Conservation (phyloP, 2,329 filamentous ascomycete species). For the Ophiocordyceps sinensis region DNA sequence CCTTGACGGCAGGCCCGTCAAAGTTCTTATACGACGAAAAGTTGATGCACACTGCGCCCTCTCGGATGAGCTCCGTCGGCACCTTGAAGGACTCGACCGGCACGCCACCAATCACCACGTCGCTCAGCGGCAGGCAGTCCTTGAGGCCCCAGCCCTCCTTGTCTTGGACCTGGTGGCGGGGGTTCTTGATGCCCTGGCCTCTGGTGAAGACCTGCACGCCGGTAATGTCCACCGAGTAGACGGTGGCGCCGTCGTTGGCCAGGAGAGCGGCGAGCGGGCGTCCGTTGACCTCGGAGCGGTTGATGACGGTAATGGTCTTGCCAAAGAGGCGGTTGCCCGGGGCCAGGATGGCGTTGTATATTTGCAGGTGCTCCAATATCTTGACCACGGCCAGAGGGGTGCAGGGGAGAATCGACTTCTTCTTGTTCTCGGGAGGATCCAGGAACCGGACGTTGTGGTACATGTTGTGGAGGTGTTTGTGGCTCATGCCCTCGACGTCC, state of each 20-base stretch:
- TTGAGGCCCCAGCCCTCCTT: conserved; percentile 67
- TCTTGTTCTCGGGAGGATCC: conserved; percentile 58
- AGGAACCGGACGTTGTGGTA: conserved; percentile 96
- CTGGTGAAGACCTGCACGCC: conserved; percentile 87
- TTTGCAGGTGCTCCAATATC: conserved; percentile 86
- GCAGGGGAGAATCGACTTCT: conserved; percentile 90
- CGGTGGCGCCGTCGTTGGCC: conserved; percentile 88
- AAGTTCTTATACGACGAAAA: conserved; percentile 96
- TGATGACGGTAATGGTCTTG: conserved; percentile 90
- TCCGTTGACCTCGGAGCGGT: conserved; percentile 90
- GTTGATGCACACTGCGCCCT: conserved; percentile 96
- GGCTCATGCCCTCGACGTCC: conserved; percentile 89
- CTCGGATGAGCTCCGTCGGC: conserved; percentile 64
- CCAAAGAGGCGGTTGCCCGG: conserved; percentile 89
- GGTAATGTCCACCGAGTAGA: conserved; percentile 88
- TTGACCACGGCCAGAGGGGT: conserved; percentile 94
- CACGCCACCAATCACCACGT: conserved; percentile 90
- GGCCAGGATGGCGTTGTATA: conserved; percentile 90
- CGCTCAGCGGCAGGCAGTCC: conserved; percentile 72
- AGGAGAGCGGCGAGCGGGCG: conserved; percentile 82
- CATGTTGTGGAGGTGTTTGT: conserved; percentile 97
- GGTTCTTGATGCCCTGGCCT: conserved; percentile 72
- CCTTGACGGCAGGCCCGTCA: conserved; percentile 68
- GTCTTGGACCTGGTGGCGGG: conserved; percentile 74
- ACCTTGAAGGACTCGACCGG: conserved; percentile 84